Evolutionary conservation across 129 eudicot species (phyloP).

Genomic region (Logfia minima): DNA sequence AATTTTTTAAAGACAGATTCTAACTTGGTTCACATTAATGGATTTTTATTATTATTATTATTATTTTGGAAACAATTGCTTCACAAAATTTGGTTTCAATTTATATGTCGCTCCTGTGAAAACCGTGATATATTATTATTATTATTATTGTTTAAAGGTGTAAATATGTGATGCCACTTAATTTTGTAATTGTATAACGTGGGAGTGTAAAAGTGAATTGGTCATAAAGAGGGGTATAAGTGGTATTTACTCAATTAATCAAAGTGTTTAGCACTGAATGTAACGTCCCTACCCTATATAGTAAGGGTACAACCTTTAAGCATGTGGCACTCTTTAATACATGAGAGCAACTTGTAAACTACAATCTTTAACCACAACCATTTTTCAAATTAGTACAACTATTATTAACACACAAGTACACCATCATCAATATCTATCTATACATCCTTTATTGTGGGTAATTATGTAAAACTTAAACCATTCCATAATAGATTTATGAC

Average conservation of each 20-base stretch:
- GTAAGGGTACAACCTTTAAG: constrained; percentile 35
- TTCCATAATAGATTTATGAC: constrained; percentile 14
- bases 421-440: constrained; percentile 31
- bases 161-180: background rate
- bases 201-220: constrained; percentile 1
- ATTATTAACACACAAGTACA: constrained; percentile 36
- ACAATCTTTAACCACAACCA: constrained; percentile 33
- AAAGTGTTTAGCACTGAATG: constrained; percentile 34
- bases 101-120: background rate
- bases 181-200: background rate
- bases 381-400: constrained; percentile 39
- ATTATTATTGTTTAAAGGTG: too few species aligned
- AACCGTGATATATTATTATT: background rate
- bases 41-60: too few species aligned
- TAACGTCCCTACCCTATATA: constrained; percentile 31
- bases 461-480: constrained; percentile 32
- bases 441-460: constrained; percentile 27
- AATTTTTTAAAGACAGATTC: background rate
- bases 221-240: constrained; percentile 22
- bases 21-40: background rate
- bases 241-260: constrained; percentile 21
- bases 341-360: constrained; percentile 42
- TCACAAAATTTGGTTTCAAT: background rate
- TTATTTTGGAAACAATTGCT: background rate
- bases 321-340: constrained; percentile 40